Conservation (phyloP, 2,329 filamentous ascomycete species). For the Trichoderma sp. region DNA sequence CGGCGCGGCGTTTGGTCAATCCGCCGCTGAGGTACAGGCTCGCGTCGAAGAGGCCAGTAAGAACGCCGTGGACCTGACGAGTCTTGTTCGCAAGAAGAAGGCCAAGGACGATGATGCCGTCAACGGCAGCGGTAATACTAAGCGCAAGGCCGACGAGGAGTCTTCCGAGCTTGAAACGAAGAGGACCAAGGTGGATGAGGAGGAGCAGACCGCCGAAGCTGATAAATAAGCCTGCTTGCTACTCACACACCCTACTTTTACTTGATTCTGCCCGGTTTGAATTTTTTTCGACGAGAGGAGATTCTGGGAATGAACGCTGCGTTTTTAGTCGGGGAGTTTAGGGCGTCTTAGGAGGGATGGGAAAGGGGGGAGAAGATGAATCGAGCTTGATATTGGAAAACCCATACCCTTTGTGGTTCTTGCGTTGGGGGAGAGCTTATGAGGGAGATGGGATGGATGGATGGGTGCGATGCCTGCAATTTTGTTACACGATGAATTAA, state of each 20-base stretch:
- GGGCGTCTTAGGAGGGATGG: neutral
- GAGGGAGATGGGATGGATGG: neutral
- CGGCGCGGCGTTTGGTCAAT: conserved; percentile 61
- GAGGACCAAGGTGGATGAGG: conserved; percentile 38
- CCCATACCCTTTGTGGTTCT: neutral
- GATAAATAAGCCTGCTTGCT: neutral
- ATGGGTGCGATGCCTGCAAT: neutral
- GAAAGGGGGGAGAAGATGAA: neutral
- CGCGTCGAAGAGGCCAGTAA: conserved; percentile 71
- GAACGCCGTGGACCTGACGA: conserved; percentile 68
- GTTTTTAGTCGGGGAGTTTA: neutral
- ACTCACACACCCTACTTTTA: neutral
- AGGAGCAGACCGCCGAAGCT: conserved; percentile 15
- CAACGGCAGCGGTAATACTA: conserved; percentile 36
- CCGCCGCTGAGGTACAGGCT: conserved; percentile 58
- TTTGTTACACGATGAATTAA: neutral
- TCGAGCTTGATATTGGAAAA: neutral
- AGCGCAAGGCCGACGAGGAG: conserved; percentile 37
- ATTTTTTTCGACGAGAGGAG: neutral
- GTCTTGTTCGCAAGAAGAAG: conserved; percentile 73
- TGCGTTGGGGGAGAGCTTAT: neutral
- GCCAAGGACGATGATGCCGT: conserved; percentile 34
- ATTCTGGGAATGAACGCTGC: neutral
- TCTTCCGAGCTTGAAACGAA: conserved; percentile 32
- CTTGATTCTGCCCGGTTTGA: neutral